Base-by-base conservation (phyloP, 2,329 filamentous ascomycete species). In the Ampelomyces quisqualis region DNA sequence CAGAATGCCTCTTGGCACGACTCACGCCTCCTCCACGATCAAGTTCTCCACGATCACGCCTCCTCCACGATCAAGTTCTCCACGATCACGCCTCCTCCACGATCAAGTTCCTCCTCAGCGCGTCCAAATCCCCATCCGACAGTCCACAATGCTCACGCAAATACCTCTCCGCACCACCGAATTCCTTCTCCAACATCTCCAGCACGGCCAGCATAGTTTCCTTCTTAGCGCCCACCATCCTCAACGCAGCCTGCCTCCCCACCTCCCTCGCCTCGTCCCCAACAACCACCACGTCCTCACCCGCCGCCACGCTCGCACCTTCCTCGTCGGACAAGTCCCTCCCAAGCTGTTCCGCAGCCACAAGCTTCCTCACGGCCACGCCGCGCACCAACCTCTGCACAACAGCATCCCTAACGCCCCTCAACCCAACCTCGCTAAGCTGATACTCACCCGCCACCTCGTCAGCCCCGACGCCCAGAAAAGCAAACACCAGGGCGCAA, bases 141-240 rank as follows among this genome's bases (percentile, higher is more conserved):
- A 89, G 60, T 9, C 81, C 75, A 57, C 83, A 83, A 21, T 77
- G 66, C 10, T 77, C 69, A 39, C 72, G 69, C 49, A 88, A 70
- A 66, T 87, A 90, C 10, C 68, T 67, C 60, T 88, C 82, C 2
- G 79, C 74, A 2, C 82, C 78, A 2, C 83, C 84, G 67, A 81
- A 85, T 45, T 77, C 73, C 19, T 72, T 66, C 33, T 77, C 71
- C 32, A 89, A 70, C 71, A 81, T 77, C 34, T 74, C 65, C 38
- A 81, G 51, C 27, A 71, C 72, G 4, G 64, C 69, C 11, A 71
- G 34, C 73, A 82, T 81, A 55, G 74, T 79, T 57, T 74, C 77
- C 46, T 67, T 66, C 61, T 62, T 65, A 15, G 67, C 67, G 6
- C 67, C 64, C 7, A 64, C 34, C 64, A 69, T 69, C 23, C 65